Evolutionary conservation across 495 filamentous ascomycete genomes (phyloP), one percentile per base, ranked within the genome.

Genomic region (Lepraria neglecta): DNA sequence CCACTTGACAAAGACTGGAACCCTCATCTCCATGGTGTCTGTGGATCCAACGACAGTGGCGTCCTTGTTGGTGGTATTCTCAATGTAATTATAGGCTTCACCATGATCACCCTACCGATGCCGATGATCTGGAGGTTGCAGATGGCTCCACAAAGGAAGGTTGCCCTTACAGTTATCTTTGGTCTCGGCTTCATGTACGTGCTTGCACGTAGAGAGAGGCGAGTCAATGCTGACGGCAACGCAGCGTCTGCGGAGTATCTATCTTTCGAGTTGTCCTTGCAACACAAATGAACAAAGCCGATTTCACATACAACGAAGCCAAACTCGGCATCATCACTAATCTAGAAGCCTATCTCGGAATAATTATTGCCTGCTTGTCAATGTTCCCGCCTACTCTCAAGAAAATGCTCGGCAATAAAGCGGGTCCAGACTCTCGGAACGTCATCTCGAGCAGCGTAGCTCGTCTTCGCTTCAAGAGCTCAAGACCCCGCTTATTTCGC

Each of bases 41-140:
- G 24, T 2, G 24, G 24, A 24, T 24, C 24, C 24, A 24, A 24
- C 24, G 24, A 24, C 24, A 24, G 2, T 24, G 24, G 24, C 24
- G 24, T 24, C 24, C 24, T 24, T 24, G 24, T 24, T 24, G 24
- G 24, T 2, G 24, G 24, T 24, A 24, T 24, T 24, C 24, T 24
- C 24, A 24, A 24, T 24, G 24, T 24, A 2, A 24, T 24, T 24
- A 24, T 2, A 24, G 24, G 2, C 24, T 24, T 24, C 24, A 24
- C 24, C 2, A 24, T 24, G 24, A 24, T 24, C 24, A 24, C 45
- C 17, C 55, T 68, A 0, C 66, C 66, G 4, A 56, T 66, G 31
- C 66, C 66, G 15, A 33, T 64, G 38, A 42, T 68, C 9, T 67
- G 66, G 66, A 44, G 56, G 1, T 52, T 68, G 0, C 60, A 68